These are phyloP conservation scores for Piedraia hortae DNA, from an alignment of 2,329 filamentous ascomycete species.

Conservation along the genomic window DNA sequence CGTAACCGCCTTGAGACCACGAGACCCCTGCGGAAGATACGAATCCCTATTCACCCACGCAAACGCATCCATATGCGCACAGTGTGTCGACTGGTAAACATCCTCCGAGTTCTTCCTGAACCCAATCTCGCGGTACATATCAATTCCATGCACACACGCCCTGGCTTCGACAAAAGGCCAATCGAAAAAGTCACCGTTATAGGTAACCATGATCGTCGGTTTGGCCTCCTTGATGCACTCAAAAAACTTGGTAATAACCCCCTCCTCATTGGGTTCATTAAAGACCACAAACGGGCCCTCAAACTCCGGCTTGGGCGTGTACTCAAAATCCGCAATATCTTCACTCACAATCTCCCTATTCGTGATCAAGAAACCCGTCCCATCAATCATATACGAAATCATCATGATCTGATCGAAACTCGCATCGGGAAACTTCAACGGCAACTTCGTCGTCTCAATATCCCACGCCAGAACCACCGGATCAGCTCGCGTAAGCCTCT, in stretches of 20 bases:
- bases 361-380: conserved; percentile 89
- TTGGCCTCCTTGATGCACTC: conserved; percentile 80
- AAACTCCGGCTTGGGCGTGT: conserved; percentile 92
- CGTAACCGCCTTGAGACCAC: conserved; percentile 89
- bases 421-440: conserved; percentile 87
- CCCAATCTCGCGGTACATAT: conserved; percentile 97
- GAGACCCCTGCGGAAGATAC: conserved; percentile 87
- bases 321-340: conserved; percentile 92
- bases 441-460: conserved; percentile 91
- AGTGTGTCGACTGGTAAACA: conserved; percentile 86
- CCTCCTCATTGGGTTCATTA: conserved; percentile 86
- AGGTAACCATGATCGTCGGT: conserved; percentile 95
- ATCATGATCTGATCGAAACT: conserved; percentile 96
- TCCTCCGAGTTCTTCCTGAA: conserved; percentile 90
- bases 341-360: conserved; percentile 95
- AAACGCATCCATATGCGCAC: conserved; percentile 96
- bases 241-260: conserved; percentile 72
- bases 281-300: conserved; percentile 90
- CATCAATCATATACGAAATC: conserved; percentile 99
- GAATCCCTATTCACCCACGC: conserved; percentile 98
- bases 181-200: conserved; percentile 99
- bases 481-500: conserved; percentile 69
- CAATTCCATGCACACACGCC: conserved; percentile 80
- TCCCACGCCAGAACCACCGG: conserved; percentile 98
- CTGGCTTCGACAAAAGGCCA: conserved; percentile 94